Percentiles rank a stretch among this genome's conserved stretches.
Conservation (phyloP, 768 basidiomycete species). For the Naganishia friedmannii region DNA sequence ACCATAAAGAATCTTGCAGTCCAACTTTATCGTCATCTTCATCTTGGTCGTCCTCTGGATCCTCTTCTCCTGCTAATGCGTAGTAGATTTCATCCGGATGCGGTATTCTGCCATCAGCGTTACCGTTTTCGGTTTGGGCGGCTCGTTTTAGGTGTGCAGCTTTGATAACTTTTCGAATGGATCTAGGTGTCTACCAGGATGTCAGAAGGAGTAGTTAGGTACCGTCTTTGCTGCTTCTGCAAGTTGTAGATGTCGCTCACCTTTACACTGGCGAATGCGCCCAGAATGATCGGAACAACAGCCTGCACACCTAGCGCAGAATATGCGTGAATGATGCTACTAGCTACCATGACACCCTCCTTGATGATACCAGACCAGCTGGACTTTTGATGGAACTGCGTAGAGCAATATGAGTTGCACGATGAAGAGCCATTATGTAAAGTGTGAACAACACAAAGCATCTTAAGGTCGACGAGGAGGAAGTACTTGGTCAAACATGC, state of each 20-base stretch:
- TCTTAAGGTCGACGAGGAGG: no score
- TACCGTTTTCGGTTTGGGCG: not conserved
- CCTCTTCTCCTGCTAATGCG: slow-evolving; percentile 13
- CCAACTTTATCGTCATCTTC: slow-evolving; percentile 60
- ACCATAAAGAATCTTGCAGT: slow-evolving; percentile 48
- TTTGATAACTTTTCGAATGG: slow-evolving; percentile 16
- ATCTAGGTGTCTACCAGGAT: slow-evolving; percentile 34
- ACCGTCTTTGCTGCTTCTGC: not conserved
- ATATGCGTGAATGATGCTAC: slow-evolving; percentile 34
- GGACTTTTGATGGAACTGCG: not conserved
- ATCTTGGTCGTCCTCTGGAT: slow-evolving; percentile 54
- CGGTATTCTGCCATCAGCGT: not conserved
- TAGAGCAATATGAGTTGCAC: not conserved
- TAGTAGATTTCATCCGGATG: slow-evolving; percentile 18
- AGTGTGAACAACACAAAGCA: not conserved
- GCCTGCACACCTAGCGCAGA: slow-evolving; percentile 42
- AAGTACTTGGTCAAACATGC: no score
- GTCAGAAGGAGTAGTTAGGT: not conserved
- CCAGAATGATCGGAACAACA: slow-evolving; percentile 43
- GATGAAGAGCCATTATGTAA: not conserved
- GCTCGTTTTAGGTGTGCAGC: not conserved
- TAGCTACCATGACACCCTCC: not conserved
- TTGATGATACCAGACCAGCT: slow-evolving; percentile 10
- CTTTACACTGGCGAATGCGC: slow-evolving; percentile 50
- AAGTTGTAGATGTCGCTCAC: slow-evolving; percentile 32